A percentile compares a stretch with the other conserved stretches of the same genome.
phyloP scores from a whole-genome alignment of 257 asterid genomes.

The Linaria vulgaris region DNA sequence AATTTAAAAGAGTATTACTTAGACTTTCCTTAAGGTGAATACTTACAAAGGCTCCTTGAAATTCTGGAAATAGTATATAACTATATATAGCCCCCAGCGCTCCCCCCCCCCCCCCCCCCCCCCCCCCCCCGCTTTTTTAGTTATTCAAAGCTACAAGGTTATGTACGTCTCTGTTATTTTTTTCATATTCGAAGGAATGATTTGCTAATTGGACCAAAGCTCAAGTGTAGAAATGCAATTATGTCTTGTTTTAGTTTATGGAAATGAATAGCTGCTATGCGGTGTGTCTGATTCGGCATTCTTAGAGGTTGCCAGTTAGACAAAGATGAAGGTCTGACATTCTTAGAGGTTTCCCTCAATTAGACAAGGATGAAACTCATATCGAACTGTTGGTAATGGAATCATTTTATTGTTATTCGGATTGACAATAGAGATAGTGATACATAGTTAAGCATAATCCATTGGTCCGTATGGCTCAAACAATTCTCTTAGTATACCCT shows the following conservation, averaged over 20 bases:
- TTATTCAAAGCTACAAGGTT: too few species aligned
- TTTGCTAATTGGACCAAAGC: neutral
- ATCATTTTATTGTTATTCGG: neutral
- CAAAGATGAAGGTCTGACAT: neutral
- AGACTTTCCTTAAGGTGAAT: too few species aligned
- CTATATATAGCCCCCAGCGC: too few species aligned
- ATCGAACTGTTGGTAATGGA: constrained; percentile 1
- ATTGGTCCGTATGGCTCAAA: constrained; percentile 51
- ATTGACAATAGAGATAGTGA: neutral
- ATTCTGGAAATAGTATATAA: too few species aligned
- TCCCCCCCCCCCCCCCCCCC: too few species aligned
- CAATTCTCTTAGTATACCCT: constrained; percentile 38
- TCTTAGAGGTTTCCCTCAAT: neutral
- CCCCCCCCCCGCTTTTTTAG: too few species aligned
- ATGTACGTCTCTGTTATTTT: too few species aligned
- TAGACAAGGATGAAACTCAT: neutral
- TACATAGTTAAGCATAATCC: constrained; percentile 34
- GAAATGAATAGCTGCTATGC: neutral
- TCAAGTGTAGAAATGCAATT: neutral
- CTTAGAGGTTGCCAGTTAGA: neutral
- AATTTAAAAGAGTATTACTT: too few species aligned
- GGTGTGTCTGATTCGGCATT: neutral
- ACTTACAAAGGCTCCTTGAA: too few species aligned
- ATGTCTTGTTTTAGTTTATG: neutral
- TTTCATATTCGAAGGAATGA: too few species aligned